phyloP scores from a whole-genome alignment of 208 protist genomes.

The Leishmania gerbilli region DNA sequence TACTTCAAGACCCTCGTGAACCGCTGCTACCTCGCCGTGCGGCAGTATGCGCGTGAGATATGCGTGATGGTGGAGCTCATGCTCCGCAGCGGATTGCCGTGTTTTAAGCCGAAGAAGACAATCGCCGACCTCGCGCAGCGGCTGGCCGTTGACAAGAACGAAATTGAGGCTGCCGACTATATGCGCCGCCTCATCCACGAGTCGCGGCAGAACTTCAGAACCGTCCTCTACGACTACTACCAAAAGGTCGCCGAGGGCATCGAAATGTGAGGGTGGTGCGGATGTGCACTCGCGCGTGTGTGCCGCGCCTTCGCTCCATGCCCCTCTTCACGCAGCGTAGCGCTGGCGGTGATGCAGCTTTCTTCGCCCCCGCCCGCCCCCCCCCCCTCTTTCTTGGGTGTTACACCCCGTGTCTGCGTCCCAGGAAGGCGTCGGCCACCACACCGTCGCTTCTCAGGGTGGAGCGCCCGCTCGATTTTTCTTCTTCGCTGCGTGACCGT shows the following conservation, averaged over 20 bases:
- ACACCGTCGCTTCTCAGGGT: too few relatives aligned
- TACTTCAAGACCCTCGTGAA: slow-evolving; percentile 79
- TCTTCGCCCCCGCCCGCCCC: too few relatives aligned
- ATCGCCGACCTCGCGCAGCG: slow-evolving; percentile 75
- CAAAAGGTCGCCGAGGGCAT: slow-evolving; percentile 86
- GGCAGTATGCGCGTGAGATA: slow-evolving; percentile 81
- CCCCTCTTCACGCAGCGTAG: not conserved
- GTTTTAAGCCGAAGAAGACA: slow-evolving; percentile 87
- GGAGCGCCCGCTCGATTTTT: too few relatives aligned
- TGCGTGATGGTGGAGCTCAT: slow-evolving; percentile 87
- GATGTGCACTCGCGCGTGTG: not conserved
- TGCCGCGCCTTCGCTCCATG: not conserved
- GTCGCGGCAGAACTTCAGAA: slow-evolving; percentile 79
- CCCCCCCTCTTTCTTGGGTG: not conserved
- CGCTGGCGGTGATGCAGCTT: too few relatives aligned
- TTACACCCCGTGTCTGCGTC: too few relatives aligned
- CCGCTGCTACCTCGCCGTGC: slow-evolving; percentile 85
- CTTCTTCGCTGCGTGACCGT: too few relatives aligned
- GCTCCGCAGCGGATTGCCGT: slow-evolving; percentile 84
- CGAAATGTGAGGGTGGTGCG: slow-evolving; percentile 33
- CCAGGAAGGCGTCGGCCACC: too few relatives aligned
- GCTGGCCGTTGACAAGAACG: slow-evolving; percentile 70
- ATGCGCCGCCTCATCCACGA: slow-evolving; percentile 82
- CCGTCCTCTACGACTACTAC: slow-evolving; percentile 83
- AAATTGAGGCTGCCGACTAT: slow-evolving; percentile 79